These are phyloP conservation scores for Lavandula angustifolia DNA, from an alignment of 257 asterid genomes.

Conservation along the genomic window DNA sequence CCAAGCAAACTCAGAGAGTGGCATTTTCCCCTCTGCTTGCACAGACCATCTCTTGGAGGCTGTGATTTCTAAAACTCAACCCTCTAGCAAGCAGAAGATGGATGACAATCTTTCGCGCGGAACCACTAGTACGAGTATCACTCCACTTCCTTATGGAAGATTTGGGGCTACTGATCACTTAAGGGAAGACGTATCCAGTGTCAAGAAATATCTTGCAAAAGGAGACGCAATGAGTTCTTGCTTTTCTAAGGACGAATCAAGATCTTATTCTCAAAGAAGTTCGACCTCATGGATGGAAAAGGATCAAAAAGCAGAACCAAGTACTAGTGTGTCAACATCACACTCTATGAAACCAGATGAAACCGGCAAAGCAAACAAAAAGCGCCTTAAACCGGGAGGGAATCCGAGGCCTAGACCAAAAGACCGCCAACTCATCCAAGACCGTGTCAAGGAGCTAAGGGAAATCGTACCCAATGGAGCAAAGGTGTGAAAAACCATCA, in stretches of 20 bases:
- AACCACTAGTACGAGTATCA: constrained; percentile 50
- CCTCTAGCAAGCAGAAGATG: constrained; percentile 38
- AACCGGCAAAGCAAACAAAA: constrained; percentile 59
- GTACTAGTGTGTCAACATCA: constrained; percentile 52
- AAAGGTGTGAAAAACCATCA: constrained; percentile 53
- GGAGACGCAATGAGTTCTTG: constrained; percentile 48
- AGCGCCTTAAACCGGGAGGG: constrained; percentile 88
- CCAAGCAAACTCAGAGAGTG: constrained; percentile 54
- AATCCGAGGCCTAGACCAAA: constrained; percentile 92
- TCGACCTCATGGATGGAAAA: constrained; percentile 73
- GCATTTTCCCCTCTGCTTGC: constrained; percentile 42
- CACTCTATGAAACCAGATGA: constrained; percentile 69
- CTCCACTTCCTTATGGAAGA: constrained; percentile 47
- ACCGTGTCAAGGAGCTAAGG: constrained; percentile 87
- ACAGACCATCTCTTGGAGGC: constrained; percentile 78
- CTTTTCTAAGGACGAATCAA: constrained; percentile 48
- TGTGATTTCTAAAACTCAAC: constrained; percentile 51
- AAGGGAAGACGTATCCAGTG: constrained; percentile 58
- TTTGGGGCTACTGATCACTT: constrained; percentile 46
- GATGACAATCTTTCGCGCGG: constrained; percentile 61
- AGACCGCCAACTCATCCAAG: constrained; percentile 98
- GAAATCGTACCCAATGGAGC: constrained; percentile 94
- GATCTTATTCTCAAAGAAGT: constrained; percentile 55
- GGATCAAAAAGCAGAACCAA: constrained; percentile 49
- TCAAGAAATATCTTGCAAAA: constrained; percentile 52